Conservation (phyloP, 805 yeast species). For the Metschnikowia dekortorum region DNA sequence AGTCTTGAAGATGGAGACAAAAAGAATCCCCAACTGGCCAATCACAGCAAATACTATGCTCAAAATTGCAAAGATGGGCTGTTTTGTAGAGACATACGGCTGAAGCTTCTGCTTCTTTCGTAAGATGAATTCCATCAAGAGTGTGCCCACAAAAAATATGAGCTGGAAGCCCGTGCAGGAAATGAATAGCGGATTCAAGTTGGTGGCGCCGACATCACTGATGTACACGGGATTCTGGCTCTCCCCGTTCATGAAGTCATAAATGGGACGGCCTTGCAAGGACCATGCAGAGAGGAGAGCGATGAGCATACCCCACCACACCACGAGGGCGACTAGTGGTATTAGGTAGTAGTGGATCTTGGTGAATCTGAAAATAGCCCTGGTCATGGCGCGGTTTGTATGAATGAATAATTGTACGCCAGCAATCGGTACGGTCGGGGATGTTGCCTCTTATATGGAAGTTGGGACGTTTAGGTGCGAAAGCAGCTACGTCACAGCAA, state of each 20-base stretch:
- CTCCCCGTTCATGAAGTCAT: constrained; percentile 45
- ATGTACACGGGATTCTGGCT: constrained; percentile 60
- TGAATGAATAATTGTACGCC: neutral
- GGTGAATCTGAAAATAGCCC: constrained; percentile 27
- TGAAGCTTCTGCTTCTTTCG: constrained; percentile 55
- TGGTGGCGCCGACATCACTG: constrained; percentile 86
- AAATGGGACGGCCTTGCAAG: constrained; percentile 71
- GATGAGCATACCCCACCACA: constrained; percentile 91
- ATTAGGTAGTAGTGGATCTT: constrained; percentile 49
- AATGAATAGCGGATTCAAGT: constrained; percentile 78
- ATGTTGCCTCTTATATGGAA: neutral
- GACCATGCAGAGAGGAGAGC: constrained; percentile 79
- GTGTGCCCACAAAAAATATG: constrained; percentile 60
- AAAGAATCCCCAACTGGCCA: constrained; percentile 69
- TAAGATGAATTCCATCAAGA: constrained; percentile 58
- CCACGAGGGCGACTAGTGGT: constrained; percentile 62
- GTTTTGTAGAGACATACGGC: constrained; percentile 44
- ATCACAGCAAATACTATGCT: constrained; percentile 43
- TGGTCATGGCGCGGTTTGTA: constrained; percentile 3
- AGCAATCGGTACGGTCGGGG: neutral
- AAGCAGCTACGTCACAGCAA: constrained; percentile 3
- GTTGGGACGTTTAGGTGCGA: constrained; percentile 1
- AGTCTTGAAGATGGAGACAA: constrained; percentile 73
- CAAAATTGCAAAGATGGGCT: constrained; percentile 40
- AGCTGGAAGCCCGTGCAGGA: constrained; percentile 76